phyloP scores from a whole-genome alignment of 306 rosid genomes.

The Spatholobus suberectus region DNA sequence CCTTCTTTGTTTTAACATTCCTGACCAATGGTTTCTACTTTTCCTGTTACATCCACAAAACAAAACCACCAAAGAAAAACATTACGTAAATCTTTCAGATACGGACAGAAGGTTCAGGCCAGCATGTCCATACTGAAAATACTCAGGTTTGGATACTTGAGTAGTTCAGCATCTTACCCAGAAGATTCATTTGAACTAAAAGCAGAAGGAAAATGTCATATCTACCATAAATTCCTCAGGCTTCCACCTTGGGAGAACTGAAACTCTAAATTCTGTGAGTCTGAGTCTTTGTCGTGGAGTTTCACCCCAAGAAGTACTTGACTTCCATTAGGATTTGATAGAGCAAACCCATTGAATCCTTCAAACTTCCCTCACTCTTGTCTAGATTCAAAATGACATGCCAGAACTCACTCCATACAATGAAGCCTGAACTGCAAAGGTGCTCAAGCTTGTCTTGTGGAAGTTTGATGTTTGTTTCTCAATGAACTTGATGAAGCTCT shows the following conservation, averaged over 20 bases:
- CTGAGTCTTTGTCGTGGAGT: conserved; percentile 73
- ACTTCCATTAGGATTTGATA: conserved; percentile 73
- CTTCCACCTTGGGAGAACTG: conserved; percentile 90
- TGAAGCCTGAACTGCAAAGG: conserved; percentile 76
- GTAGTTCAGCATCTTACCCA: too few species aligned
- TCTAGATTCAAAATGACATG: conserved; percentile 82
- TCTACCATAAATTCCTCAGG: conserved; percentile 94
- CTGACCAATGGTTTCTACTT: too few species aligned
- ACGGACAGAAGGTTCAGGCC: too few species aligned
- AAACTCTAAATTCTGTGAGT: conserved; percentile 76
- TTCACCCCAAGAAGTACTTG: conserved; percentile 61
- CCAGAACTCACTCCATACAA: conserved; percentile 91
- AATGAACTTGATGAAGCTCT: conserved; percentile 75
- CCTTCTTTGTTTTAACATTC: too few species aligned
- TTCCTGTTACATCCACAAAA: too few species aligned
- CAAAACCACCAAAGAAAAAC: too few species aligned
- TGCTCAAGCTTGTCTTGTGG: conserved; percentile 73
- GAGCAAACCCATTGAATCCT: too few species aligned
- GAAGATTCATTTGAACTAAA: conserved; percentile 54
- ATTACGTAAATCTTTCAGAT: too few species aligned
- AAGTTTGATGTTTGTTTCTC: conserved; percentile 62
- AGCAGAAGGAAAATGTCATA: conserved; percentile 60
- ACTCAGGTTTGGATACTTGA: too few species aligned
- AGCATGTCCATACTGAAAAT: too few species aligned
- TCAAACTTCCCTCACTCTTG: conserved; percentile 74